phyloP scores from a whole-genome alignment of 495 filamentous ascomycete genomes.

The Chaetomium cochliodes region DNA sequence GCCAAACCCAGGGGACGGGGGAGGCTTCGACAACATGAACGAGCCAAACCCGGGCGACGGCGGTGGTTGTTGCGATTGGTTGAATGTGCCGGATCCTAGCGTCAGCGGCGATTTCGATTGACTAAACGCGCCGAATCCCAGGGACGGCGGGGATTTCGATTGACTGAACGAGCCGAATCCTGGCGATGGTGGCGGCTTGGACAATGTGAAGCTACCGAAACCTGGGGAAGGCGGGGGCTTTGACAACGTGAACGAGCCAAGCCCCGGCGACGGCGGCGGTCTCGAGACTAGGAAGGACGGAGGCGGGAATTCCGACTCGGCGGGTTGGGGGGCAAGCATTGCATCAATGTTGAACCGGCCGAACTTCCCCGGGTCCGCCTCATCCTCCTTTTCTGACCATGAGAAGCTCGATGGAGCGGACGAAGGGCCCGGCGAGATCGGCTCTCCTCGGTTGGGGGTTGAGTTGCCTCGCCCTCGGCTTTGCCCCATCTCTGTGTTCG shows the following conservation, averaged over 20 bases:
- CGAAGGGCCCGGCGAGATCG: slow-evolving; percentile 56
- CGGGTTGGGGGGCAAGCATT: slow-evolving; percentile 22
- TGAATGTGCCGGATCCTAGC: slow-evolving; percentile 18
- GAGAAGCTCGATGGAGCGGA: slow-evolving; percentile 57
- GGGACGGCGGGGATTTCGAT: slow-evolving; percentile 33
- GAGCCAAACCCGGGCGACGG: slow-evolving; percentile 33
- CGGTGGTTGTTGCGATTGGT: slow-evolving; percentile 29
- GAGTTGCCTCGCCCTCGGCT: slow-evolving; percentile 43
- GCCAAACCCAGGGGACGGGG: slow-evolving; percentile 35
- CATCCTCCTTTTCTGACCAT: slow-evolving; percentile 49
- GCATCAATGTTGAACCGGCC: slow-evolving; percentile 43
- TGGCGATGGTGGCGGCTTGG: slow-evolving; percentile 34
- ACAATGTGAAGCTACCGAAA: background rate
- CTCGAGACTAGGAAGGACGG: slow-evolving; percentile 9
- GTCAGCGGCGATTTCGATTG: slow-evolving; percentile 32
- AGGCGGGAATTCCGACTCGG: slow-evolving; percentile 31
- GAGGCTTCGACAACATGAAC: slow-evolving; percentile 29
- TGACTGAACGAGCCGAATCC: slow-evolving; percentile 19
- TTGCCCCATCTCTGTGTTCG: slow-evolving; percentile 33
- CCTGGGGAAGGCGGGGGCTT: slow-evolving; percentile 2
- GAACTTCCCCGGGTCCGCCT: slow-evolving; percentile 38
- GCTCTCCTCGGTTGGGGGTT: slow-evolving; percentile 43
- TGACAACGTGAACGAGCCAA: slow-evolving; percentile 20
- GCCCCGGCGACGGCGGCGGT: slow-evolving; percentile 35
- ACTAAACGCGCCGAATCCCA: slow-evolving; percentile 19